Evolutionary conservation across 1,284 basidiomycete genomes (phyloP).

Genomic region (Cystobasidium sp.): DNA sequence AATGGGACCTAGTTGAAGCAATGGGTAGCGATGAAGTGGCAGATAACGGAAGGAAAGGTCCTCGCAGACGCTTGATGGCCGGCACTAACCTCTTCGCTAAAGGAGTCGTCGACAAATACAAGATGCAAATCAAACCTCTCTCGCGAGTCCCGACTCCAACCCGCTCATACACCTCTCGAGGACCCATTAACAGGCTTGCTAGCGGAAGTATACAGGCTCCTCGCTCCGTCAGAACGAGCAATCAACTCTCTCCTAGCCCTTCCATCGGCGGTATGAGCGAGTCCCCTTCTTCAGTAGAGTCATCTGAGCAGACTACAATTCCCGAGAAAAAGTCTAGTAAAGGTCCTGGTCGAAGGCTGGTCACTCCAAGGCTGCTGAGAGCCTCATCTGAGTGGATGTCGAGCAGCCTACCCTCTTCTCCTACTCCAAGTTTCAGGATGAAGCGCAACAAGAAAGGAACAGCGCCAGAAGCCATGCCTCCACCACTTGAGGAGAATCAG

Average conservation of each 20-base stretch:
- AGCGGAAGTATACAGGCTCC: slow-evolving; percentile 4
- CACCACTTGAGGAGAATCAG: not conserved
- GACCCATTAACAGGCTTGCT: not conserved
- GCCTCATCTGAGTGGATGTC: slow-evolving; percentile 39
- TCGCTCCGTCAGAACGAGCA: not conserved
- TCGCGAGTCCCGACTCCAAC: slow-evolving; percentile 26
- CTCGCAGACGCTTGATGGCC: slow-evolving; percentile 30
- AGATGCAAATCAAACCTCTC: slow-evolving; percentile 36
- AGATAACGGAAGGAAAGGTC: slow-evolving; percentile 14
- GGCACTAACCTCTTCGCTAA: slow-evolving; percentile 36
- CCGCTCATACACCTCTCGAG: slow-evolving; percentile 30
- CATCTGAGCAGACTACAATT: not conserved
- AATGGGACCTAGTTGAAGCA: slow-evolving; percentile 38
- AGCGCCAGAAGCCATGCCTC: not conserved
- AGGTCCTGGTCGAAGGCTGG: slow-evolving; percentile 1
- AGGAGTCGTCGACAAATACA: slow-evolving; percentile 43
- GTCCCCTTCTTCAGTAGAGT: slow-evolving; percentile 18
- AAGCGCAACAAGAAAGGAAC: slow-evolving; percentile 20
- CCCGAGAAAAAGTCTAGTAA: not conserved
- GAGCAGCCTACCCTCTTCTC: slow-evolving; percentile 33
- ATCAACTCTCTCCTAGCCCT: slow-evolving; percentile 32
- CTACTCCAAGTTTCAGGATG: slow-evolving; percentile 29
- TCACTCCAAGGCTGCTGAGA: slow-evolving; percentile 25
- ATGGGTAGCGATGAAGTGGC: slow-evolving; percentile 18
- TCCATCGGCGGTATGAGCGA: slow-evolving; percentile 38